Percentiles rank a stretch among this genome's conserved stretches.
Conservation (phyloP, 2,329 filamentous ascomycete species). For the Drechmeria coniospora region DNA sequence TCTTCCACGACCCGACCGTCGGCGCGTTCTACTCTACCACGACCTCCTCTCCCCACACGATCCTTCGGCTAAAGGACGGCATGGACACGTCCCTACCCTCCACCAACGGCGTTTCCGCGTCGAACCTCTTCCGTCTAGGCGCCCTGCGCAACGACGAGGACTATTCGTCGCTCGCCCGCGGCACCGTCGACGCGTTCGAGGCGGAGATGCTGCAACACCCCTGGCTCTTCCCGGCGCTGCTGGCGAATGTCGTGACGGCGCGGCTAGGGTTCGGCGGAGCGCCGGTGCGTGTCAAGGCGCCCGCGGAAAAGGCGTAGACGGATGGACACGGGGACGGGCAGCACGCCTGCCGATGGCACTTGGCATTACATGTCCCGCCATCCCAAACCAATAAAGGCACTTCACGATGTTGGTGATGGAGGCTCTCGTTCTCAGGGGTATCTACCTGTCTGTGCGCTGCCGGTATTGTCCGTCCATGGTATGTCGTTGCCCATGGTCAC, state of each 20-base stretch:
- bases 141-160: conserved; percentile 49
- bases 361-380: no score
- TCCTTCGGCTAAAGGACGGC: conserved; percentile 83
- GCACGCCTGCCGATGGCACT: no score
- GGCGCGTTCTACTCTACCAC: conserved; percentile 63
- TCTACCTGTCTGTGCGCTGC: no score
- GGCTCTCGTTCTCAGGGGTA: conserved; percentile 20
- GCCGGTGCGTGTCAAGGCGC: no score
- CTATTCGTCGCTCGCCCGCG: conserved; percentile 50
- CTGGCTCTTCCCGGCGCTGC: conserved; percentile 73
- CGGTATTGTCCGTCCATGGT: no score
- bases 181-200: conserved; percentile 74
- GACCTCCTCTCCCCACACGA: conserved; percentile 46
- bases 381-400: no score
- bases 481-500: no score
- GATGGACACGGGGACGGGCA: no score
- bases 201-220: conserved; percentile 86
- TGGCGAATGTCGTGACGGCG: conserved; percentile 60
- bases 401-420: no score
- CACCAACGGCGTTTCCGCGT: conserved; percentile 73
- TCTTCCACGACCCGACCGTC: conserved; percentile 58
- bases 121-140: conserved; percentile 72
- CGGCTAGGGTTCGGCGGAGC: conserved; percentile 57
- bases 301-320: conserved; percentile 5
- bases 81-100: conserved; percentile 89